These are phyloP conservation scores for Corylus americana DNA, from an alignment of 306 rosid species.

Conservation along the genomic window DNA sequence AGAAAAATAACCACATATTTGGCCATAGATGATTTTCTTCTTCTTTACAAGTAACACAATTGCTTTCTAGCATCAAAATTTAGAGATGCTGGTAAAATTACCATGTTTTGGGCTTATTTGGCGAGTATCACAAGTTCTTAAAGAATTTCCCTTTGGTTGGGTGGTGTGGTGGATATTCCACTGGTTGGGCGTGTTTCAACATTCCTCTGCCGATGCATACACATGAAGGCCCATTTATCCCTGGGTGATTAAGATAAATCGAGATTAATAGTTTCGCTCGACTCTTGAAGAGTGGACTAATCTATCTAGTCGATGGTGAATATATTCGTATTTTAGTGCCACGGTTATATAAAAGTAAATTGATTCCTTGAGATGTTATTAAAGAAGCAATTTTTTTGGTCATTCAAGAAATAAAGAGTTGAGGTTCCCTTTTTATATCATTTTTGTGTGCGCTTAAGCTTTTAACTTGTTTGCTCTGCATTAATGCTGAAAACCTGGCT, in stretches of 20 bases:
- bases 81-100: slow-evolving; percentile 6
- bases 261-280: no score
- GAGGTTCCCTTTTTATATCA: not conserved
- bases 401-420: not conserved
- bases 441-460: not conserved
- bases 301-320: not conserved
- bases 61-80: slow-evolving; percentile 10
- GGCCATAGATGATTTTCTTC: not conserved
- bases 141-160: not conserved
- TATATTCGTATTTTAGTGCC: not conserved
- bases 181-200: not conserved
- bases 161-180: not conserved
- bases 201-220: not conserved
- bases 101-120: slow-evolving; percentile 10
- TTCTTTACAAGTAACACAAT: not conserved
- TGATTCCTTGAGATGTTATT: not conserved
- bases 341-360: not conserved
- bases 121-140: not conserved
- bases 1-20: not conserved
- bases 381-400: not conserved
- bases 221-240: not conserved
- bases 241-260: not conserved
- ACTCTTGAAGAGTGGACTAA: not conserved
- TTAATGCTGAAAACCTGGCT: not conserved
- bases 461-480: not conserved